Base-by-base conservation (phyloP, 139 green algal genomes). In the Coelastrella sp. region DNA sequence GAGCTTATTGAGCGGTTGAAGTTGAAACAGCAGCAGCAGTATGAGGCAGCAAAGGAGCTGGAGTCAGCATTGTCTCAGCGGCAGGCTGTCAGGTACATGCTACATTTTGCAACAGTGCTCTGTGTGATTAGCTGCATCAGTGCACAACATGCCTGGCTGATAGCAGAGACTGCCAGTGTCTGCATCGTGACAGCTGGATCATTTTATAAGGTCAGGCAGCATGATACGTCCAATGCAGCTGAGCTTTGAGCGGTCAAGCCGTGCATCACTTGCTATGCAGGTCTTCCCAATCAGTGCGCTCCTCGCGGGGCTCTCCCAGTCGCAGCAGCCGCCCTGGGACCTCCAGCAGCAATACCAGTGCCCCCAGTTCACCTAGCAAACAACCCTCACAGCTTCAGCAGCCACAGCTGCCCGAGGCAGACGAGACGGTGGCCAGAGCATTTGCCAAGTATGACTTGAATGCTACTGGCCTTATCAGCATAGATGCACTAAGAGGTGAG, bases 31-130 rank as follows among this genome's bases (percentile, higher is more conserved):
- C 61, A 7, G 7, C 61, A 68, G 61, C 7, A 68, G 61, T 68
- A 87, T 57, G 86, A 92, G 13, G 95, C 95, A 66, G 96, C 95
- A 76, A 83, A 94, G 71, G 90, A 95, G 89, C 91, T 97, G 80
- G 95, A 97, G 91, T 88, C 88, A 80, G 89, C 79, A 56, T 90
- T 68, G 16, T 66, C 73, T 16, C 73, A 71, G 5, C 32, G 32
- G 32, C 32, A 47, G 32, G 32, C 32, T 47, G 32, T 47, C 32
- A 47, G 32, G 32, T 47, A 47, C 1, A 47, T 47, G 32, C 32
- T 47, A 47, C 32, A 1, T 47, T 47, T 1, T 1, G 32, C 32
- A 47, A 1, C 0, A 47, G 32, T 2, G 32, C 32, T 47, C 32
- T 47, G 32, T 47, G 32, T 47, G 32, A 47, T 47, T 47, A 47